Conservation (phyloP, 140 eudicot species). For the Oenanthe javanica region DNA sequence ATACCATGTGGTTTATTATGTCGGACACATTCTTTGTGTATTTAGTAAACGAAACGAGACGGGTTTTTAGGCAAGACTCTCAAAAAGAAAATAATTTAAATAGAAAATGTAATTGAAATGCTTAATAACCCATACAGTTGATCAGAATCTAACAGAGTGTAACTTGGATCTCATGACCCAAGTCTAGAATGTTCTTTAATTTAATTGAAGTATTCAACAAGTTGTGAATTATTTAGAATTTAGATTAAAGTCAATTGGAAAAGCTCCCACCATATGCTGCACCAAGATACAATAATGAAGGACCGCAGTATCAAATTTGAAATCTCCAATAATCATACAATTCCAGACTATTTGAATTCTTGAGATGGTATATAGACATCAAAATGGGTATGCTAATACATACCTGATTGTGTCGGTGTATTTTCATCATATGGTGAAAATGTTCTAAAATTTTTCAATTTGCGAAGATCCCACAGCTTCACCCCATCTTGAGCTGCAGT, state of each 20-base stretch:
- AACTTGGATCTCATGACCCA: background rate
- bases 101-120: background rate
- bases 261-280: background rate
- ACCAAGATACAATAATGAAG: background rate
- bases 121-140: background rate
- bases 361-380: background rate
- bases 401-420: slow-evolving; percentile 87
- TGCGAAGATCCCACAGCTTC: slow-evolving; percentile 94
- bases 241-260: background rate
- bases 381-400: background rate
- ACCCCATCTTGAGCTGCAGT: slow-evolving; percentile 99
- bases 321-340: background rate
- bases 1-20: background rate
- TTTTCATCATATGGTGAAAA: slow-evolving; percentile 70
- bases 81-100: background rate
- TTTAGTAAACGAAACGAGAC: background rate
- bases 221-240: background rate
- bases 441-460: slow-evolving; percentile 83
- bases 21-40: background rate
- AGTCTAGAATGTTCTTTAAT: background rate
- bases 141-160: background rate
- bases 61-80: background rate
- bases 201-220: background rate
- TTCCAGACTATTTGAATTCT: background rate
- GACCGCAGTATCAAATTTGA: background rate